phyloP scores from a whole-genome alignment of 169 alveolate species.

The Amoebophrya sp. region DNA sequence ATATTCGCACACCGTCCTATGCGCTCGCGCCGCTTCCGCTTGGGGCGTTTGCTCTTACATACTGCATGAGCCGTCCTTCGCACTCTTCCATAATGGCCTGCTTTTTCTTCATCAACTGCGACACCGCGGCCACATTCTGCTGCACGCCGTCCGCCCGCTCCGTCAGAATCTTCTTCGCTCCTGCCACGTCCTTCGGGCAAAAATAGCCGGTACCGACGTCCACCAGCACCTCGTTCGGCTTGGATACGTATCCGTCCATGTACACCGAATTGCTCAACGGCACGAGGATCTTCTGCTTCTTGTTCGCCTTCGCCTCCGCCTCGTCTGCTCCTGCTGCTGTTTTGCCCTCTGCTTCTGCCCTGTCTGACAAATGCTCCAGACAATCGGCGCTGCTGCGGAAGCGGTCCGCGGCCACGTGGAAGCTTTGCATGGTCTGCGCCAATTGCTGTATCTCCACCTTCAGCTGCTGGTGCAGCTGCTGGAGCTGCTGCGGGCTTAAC shows the following conservation, averaged over 20 bases:
- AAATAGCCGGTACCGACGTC: not conserved
- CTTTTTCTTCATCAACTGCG: not conserved
- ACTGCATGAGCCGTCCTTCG: not conserved
- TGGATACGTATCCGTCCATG: not conserved
- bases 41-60: not conserved
- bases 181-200: not conserved
- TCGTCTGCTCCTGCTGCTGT: not conserved
- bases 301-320: not conserved
- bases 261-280: not conserved
- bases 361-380: not conserved
- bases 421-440: not conserved
- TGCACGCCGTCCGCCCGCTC: not conserved
- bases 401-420: not conserved
- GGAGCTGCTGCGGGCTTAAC: not conserved
- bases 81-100: not conserved
- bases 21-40: too few species aligned
- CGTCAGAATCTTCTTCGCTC: not conserved
- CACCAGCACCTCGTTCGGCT: not conserved
- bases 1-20: too few species aligned
- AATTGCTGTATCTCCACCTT: not conserved
- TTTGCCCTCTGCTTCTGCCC: too few species aligned
- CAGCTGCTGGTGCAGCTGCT: not conserved
- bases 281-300: not conserved
- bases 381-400: not conserved
- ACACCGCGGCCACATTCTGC: not conserved